phyloP scores from a whole-genome alignment of 805 yeast species.

The Cyberlindnera petersonii region DNA sequence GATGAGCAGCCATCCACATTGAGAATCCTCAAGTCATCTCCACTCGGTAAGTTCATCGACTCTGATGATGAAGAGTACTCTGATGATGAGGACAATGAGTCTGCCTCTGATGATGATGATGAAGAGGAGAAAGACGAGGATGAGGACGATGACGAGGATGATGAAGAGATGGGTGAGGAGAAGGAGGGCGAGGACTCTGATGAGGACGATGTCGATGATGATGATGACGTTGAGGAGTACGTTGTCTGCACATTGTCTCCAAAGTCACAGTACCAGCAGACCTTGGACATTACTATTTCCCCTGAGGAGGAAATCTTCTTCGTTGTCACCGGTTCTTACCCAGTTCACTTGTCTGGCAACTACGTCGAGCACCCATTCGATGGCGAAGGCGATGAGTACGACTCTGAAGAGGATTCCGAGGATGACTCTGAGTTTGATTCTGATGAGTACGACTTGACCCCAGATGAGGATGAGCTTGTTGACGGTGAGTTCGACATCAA shows the following conservation, averaged over 20 bases:
- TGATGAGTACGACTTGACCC: slow-evolving; percentile 63
- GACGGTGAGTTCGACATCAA: slow-evolving; percentile 38
- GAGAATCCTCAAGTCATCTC: slow-evolving; percentile 67
- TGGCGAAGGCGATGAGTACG: slow-evolving; percentile 59
- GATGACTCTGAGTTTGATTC: slow-evolving; percentile 44
- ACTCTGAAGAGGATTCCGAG: slow-evolving; percentile 56
- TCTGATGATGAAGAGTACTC: slow-evolving; percentile 41
- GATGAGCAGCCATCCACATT: slow-evolving; percentile 82
- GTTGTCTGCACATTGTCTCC: slow-evolving; percentile 91
- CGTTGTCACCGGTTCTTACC: slow-evolving; percentile 94
- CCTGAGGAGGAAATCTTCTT: slow-evolving; percentile 94
- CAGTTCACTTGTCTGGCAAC: slow-evolving; percentile 91
- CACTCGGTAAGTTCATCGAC: slow-evolving; percentile 45
- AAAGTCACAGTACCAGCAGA: slow-evolving; percentile 78
- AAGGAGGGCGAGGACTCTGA: slow-evolving; percentile 18
- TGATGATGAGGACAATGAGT: slow-evolving; percentile 32
- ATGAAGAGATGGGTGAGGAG: slow-evolving; percentile 46
- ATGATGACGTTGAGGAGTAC: slow-evolving; percentile 76
- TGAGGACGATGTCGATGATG: slow-evolving; percentile 58
- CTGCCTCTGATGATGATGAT: slow-evolving; percentile 32
- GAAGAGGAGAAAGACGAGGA: slow-evolving; percentile 46
- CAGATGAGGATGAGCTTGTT: slow-evolving; percentile 69
- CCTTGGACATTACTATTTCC: slow-evolving; percentile 81
- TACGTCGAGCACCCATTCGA: slow-evolving; percentile 94
- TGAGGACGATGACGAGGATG: slow-evolving; percentile 47